A percentile compares a stretch with the other conserved stretches of the same genome.
Evolutionary conservation across 179 eudicot genomes (phyloP).

Genomic region (Spergularia azorica): DNA sequence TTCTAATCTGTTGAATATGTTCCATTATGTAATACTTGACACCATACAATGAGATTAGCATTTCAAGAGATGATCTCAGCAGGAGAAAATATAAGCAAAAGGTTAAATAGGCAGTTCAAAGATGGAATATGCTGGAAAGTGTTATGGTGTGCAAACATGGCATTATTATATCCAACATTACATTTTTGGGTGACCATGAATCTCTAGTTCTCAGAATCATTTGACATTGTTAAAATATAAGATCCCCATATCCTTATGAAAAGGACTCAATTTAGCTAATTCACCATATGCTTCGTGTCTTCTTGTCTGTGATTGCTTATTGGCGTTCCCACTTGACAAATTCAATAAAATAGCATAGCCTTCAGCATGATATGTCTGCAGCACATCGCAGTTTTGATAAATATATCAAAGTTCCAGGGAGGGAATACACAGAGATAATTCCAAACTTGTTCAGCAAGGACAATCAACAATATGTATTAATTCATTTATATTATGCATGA

Average conservation of each 20-base stretch:
- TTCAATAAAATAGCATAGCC: not conserved
- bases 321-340: slow-evolving; percentile 2
- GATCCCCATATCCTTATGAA: slow-evolving; percentile 26
- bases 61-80: slow-evolving; percentile 3
- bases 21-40: not conserved
- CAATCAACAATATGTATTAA: slow-evolving; percentile 5
- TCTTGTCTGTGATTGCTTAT: not conserved
- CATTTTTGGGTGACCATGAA: slow-evolving; percentile 16
- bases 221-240: slow-evolving; percentile 3
- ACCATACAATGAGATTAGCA: slow-evolving; percentile 6
- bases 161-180: slow-evolving; percentile 3
- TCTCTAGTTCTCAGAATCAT: not conserved
- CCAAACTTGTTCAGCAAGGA: slow-evolving; percentile 23
- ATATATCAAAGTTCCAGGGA: slow-evolving; percentile 16
- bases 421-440: slow-evolving; percentile 8
- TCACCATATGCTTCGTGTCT: not conserved
- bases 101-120: not conserved
- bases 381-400: slow-evolving; percentile 19
- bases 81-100: slow-evolving; percentile 12
- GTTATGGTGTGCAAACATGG: slow-evolving; percentile 4
- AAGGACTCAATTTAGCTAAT: slow-evolving; percentile 17
- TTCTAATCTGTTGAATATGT: not conserved
- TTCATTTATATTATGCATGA: slow-evolving; percentile 15
- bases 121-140: not conserved
- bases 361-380: not conserved